phyloP scores from a whole-genome alignment of 345 rosid species.

The Psidium guajava region DNA sequence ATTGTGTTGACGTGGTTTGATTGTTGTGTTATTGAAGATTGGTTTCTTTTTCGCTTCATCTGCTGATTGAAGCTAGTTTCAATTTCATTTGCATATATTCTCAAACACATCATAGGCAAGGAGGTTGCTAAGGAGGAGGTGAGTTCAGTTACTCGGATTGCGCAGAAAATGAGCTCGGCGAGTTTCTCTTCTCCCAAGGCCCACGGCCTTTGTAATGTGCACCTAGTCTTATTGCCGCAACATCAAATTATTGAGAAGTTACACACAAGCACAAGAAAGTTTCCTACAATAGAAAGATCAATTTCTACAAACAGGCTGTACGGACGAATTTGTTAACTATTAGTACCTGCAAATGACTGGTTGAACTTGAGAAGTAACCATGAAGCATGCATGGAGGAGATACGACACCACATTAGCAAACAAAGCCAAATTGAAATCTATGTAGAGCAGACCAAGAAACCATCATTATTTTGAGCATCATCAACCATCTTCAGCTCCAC shows the following conservation, averaged over 20 bases:
- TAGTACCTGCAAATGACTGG: no score
- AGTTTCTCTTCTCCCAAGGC: no score
- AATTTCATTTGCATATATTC: no score
- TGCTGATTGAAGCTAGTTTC: not conserved
- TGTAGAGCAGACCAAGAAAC: not conserved
- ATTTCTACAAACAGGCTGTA: not conserved
- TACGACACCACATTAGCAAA: no score
- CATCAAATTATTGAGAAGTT: not conserved
- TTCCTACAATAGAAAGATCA: not conserved
- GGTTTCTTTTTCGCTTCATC: not conserved
- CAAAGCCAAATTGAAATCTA: not conserved
- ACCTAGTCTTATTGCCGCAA: not conserved
- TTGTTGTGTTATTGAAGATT: not conserved
- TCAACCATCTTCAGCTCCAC: not conserved
- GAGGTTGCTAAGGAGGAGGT: no score
- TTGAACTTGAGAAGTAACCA: not conserved
- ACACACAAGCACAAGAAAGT: not conserved
- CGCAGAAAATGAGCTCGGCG: no score
- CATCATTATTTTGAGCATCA: not conserved
- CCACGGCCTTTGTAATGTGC: not conserved
- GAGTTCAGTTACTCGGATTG: no score
- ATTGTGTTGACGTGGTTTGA: not conserved
- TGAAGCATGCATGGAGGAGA: not conserved
- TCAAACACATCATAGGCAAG: no score
- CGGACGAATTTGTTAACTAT: no score